Conservation (phyloP, 2,329 filamentous ascomycete genomes). For the Aaosphaeria pasadenensis region DNA sequence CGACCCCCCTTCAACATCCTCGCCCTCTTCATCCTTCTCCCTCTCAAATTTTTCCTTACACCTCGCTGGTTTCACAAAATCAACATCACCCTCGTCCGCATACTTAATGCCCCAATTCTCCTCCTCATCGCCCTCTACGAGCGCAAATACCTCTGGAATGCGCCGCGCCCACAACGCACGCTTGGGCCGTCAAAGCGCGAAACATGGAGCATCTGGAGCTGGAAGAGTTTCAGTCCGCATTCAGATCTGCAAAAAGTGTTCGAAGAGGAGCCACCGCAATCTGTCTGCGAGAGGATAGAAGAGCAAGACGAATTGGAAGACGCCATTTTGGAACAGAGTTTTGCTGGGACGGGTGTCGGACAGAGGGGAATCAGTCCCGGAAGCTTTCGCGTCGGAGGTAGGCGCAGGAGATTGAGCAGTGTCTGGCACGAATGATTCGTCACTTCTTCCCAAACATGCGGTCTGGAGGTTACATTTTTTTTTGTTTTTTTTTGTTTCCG, state of each 20-base stretch:
- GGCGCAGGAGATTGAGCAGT: conserved; percentile 32
- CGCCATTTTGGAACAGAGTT: conserved; percentile 42
- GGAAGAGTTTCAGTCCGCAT: conserved; percentile 64
- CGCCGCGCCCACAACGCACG: conserved; percentile 19
- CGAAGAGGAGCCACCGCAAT: conserved; percentile 65
- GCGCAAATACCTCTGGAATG: conserved; percentile 66
- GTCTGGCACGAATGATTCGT: conserved; percentile 26
- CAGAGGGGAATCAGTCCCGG: conserved; percentile 24
- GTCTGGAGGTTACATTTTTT: too few species aligned
- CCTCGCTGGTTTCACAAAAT: conserved; percentile 88
- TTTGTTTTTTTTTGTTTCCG: too few species aligned
- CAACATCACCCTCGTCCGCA: conserved; percentile 72
- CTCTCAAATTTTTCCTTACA: conserved; percentile 74
- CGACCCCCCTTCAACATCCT: conserved; percentile 81
- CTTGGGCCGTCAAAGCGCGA: conserved; percentile 38
- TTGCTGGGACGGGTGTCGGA: conserved; percentile 11
- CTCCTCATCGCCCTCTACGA: conserved; percentile 70
- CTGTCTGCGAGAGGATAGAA: conserved; percentile 46
- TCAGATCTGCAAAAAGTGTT: conserved; percentile 72
- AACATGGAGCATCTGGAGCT: conserved; percentile 60
- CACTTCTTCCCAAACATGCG: too few species aligned
- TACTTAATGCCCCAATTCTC: conserved; percentile 72
- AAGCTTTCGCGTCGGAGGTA: conserved; percentile 5
- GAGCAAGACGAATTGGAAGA: conserved; percentile 49
- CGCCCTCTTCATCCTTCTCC: conserved; percentile 70